Evolutionary conservation across 2,329 filamentous ascomycete species (phyloP), one percentile per base, ranked within the genome.

Genomic region (Nemania sp.): DNA sequence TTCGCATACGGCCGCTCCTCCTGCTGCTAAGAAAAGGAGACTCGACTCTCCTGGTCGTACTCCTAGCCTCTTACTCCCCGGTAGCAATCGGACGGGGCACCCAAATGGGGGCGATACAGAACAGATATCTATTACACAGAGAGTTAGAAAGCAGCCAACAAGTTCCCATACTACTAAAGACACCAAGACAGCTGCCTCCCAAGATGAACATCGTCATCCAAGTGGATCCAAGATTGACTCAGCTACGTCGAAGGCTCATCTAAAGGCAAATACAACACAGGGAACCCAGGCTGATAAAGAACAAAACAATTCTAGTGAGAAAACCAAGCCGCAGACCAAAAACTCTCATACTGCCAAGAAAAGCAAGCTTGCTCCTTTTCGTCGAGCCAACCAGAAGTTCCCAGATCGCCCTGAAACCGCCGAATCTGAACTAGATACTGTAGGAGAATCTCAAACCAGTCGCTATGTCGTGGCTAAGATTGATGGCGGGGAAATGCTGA

Each of bases 361-460:
- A 22, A 67, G 24, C 41, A 61, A 38, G 20, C 55, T 60, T 27
- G 18, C 41, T 15, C 55, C 18, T 22, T 60, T 67, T 51, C 54
- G 49, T 29, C 60, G 10, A 32, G 18, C 11, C 8, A 43, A 35
- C 2, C 52, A 18, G 24, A 47, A 38, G 6, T 13, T 13, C 13
- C 1, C 6, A 20, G 26, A n/a, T 13, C n/a, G 26, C 5, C 15
- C 15, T 11, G 29, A 55, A 32, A 8, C 4, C 13, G 49, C 26
- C 5, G 29, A 13, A 1, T 35, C 49, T 8, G 32, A 59, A 26
- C 43, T 29, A 1, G 20, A 52, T 45, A 20, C 5, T 10, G 22
- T 2, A 18, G 59, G 52, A 49, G 35, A 59, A 29, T 5, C 24
- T 20, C n/a, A n/a, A 5, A 7, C 26, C 20, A 10, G 10, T 5